Evolutionary conservation across 2,329 filamentous ascomycete genomes (phyloP).

Genomic region (Neofusicoccum cordaticola): DNA sequence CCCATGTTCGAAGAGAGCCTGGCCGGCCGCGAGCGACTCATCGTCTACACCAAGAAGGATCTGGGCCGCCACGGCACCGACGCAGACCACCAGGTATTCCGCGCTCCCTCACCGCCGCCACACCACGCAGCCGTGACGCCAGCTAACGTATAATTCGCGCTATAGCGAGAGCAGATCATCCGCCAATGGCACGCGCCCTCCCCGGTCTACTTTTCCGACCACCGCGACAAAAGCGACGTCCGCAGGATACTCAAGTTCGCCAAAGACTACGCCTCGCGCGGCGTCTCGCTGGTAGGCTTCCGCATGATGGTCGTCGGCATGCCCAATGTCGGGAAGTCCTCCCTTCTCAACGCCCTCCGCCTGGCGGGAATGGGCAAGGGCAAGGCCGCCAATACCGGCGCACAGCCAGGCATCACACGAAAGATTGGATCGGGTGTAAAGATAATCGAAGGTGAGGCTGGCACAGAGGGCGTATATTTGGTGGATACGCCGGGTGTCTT

Average conservation of each 20-base stretch:
- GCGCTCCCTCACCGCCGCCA: background rate
- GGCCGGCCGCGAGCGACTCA: slow-evolving; percentile 67
- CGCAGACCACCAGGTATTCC: slow-evolving; percentile 16
- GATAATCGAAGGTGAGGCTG: slow-evolving; percentile 57
- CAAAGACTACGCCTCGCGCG: slow-evolving; percentile 48
- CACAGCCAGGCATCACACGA: slow-evolving; percentile 84
- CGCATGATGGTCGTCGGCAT: slow-evolving; percentile 89
- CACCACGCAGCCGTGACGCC: too few relatives aligned
- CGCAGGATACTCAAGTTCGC: slow-evolving; percentile 51
- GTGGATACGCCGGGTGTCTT: slow-evolving; percentile 95
- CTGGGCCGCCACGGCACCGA: slow-evolving; percentile 54
- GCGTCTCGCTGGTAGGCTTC: slow-evolving; percentile 68
- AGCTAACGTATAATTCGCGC: slow-evolving; percentile 19
- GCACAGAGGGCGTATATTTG: slow-evolving; percentile 61
- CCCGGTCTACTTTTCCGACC: slow-evolving; percentile 51
- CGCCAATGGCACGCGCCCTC: slow-evolving; percentile 53
- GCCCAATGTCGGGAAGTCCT: slow-evolving; percentile 96
- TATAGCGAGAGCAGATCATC: slow-evolving; percentile 51
- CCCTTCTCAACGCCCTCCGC: slow-evolving; percentile 84
- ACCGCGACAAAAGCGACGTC: slow-evolving; percentile 45
- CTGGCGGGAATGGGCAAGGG: slow-evolving; percentile 61
- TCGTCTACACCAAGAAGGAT: slow-evolving; percentile 91
- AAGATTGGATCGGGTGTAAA: slow-evolving; percentile 82
- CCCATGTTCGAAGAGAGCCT: slow-evolving; percentile 80
- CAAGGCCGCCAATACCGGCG: slow-evolving; percentile 79